Evolutionary conservation across 1,284 basidiomycete species (phyloP).

Genomic region (Boletus semigastroideus): DNA sequence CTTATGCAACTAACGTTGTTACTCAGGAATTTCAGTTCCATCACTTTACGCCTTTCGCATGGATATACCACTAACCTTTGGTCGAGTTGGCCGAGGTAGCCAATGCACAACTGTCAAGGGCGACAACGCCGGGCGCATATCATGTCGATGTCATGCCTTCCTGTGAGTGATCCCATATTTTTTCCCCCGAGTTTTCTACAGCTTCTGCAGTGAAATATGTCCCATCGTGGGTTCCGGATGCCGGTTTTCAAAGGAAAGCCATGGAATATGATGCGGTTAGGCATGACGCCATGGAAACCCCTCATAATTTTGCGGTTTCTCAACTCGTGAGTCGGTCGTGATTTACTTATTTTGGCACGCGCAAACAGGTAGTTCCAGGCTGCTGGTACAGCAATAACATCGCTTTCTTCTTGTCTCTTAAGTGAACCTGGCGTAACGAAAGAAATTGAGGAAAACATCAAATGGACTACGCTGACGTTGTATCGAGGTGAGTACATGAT

Average conservation of each 20-base stretch:
- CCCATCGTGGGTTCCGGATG: constrained; percentile 61
- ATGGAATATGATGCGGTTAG: constrained; percentile 45
- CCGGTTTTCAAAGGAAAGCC: constrained; percentile 51
- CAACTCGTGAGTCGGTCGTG: constrained; percentile 38
- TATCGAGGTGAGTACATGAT: constrained; percentile 37
- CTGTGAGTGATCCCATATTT: constrained; percentile 1
- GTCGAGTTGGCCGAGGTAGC: constrained; percentile 14
- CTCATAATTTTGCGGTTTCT: constrained; percentile 52
- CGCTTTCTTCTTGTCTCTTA: constrained; percentile 47
- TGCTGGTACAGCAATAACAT: constrained; percentile 45
- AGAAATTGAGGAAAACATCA: constrained; percentile 49
- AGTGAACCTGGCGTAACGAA: constrained; percentile 42
- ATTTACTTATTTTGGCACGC: neutral
- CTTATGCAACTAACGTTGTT: neutral
- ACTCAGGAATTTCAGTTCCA: constrained; percentile 8
- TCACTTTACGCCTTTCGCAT: constrained; percentile 15
- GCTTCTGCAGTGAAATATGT: constrained; percentile 51
- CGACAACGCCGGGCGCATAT: constrained; percentile 3
- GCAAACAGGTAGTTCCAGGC: constrained; percentile 26
- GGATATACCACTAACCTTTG: constrained; percentile 17
- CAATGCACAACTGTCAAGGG: constrained; percentile 12
- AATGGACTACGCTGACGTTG: constrained; percentile 56
- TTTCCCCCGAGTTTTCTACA: neutral
- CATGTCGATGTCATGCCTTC: constrained; percentile 13
- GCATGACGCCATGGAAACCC: constrained; percentile 47